Evolutionary conservation across 495 filamentous ascomycete genomes (phyloP).

Genomic region (Podospora bellae-mahoneyi): DNA sequence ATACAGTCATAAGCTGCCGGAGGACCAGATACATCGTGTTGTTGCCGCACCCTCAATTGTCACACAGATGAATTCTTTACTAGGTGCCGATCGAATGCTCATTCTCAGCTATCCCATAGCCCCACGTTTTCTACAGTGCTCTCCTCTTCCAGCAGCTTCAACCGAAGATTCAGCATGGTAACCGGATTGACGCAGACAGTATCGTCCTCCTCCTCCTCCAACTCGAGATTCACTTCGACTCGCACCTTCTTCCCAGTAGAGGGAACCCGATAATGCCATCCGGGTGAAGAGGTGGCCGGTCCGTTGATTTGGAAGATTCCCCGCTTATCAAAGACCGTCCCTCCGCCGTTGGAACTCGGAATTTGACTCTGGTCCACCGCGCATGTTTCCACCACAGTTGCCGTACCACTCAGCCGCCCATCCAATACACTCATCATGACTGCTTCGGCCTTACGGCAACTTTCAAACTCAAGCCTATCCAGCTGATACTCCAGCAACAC

Average conservation of each 20-base stretch:
- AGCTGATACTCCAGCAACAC: neutral
- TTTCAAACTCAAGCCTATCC: neutral
- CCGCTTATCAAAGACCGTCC: neutral
- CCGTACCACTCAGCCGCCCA: neutral
- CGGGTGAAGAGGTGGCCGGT: neutral
- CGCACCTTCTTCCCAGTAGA: neutral
- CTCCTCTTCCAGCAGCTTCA: neutral
- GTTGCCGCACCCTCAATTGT: neutral
- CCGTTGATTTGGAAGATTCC: neutral
- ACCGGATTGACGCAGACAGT: neutral
- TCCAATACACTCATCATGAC: neutral
- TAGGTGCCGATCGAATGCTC: too few species aligned
- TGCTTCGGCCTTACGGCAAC: neutral
- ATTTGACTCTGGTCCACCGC: neutral
- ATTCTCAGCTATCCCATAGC: too few species aligned
- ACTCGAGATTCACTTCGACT: neutral
- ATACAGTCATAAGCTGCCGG: neutral
- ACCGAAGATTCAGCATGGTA: neutral
- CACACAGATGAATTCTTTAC: too few species aligned
- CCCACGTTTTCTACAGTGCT: too few species aligned
- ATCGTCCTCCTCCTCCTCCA: neutral
- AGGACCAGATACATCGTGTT: neutral
- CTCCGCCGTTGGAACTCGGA: neutral
- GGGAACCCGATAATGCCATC: neutral
- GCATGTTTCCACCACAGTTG: neutral